Evolutionary conservation across 2,329 filamentous ascomycete genomes (phyloP).

Genomic region (Colletotrichum sp.): DNA sequence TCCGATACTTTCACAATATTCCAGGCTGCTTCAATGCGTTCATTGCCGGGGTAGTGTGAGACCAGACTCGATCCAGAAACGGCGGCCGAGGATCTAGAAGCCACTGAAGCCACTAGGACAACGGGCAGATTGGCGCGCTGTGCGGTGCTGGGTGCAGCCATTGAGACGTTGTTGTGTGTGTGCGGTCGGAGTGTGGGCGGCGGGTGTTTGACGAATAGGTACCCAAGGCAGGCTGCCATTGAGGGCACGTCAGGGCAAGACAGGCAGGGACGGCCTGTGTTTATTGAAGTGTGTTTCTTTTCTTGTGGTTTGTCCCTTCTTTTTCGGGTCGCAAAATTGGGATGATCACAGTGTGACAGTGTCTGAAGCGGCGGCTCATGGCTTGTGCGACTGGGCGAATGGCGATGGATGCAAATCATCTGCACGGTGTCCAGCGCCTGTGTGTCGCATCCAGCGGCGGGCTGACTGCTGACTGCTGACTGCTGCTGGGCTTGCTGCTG

Average conservation of each 20-base stretch:
- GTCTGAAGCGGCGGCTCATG: not conserved
- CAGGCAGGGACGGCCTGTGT: not conserved
- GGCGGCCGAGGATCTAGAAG: conserved; percentile 19
- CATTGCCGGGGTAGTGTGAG: conserved; percentile 9
- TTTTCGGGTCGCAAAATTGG: not conserved
- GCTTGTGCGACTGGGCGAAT: not conserved
- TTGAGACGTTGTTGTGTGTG: not conserved
- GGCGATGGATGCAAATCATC: not conserved
- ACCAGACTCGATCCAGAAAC: conserved; percentile 15
- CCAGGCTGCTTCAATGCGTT: not conserved
- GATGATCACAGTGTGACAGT: conserved; percentile 6
- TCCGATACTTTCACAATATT: not conserved
- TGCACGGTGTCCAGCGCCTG: not conserved
- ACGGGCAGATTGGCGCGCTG: conserved; percentile 12
- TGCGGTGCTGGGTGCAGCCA: not conserved
- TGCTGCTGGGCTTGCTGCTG: not conserved
- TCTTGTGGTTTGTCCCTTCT: not conserved
- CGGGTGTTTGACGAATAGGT: not conserved
- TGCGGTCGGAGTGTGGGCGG: not conserved
- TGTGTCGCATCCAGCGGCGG: not conserved
- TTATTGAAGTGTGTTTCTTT: not conserved
- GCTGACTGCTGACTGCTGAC: not conserved
- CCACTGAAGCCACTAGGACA: conserved; percentile 18
- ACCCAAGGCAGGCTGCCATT: not conserved
- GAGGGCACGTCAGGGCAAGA: not conserved